Evolutionary conservation across 2,329 filamentous ascomycete genomes (phyloP), one percentile per base, ranked within the genome.

Genomic region (Claviceps pazoutovae): DNA sequence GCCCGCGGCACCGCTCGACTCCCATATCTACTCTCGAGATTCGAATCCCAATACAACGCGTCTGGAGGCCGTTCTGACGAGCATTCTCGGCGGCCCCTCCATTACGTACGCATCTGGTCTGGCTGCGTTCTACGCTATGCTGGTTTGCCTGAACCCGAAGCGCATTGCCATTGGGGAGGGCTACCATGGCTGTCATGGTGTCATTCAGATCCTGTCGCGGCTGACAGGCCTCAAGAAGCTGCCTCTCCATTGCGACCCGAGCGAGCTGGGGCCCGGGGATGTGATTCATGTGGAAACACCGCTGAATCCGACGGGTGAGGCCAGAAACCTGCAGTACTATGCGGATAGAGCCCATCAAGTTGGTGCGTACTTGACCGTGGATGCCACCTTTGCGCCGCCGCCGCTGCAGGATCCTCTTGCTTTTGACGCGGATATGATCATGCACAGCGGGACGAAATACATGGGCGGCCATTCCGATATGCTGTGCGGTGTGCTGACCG

Each of bases 381-480:
- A 98, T 67, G 82, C 87, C 2, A 98, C 93, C 0, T 96, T 98
- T 68, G 93, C 82, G 3, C 93, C 93, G 42, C 93, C 93, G 36
- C 87, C 88, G 30, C 72, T 98, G 53, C 84, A 88, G 64, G 86
- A 96, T 61, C 90, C 93, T 0, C 93, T 97, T 61, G 63, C 66
- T 30, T 84, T 78, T 65, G 91, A 88, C 46, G 88, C 85, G 30
- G 91, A 97, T 67, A 68, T 90, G 1, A 79, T 95, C 37, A 86
- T 97, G 87, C 93, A 98, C 69, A 85, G 79, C 49, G 93, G 89
- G 3, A 95, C 90, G 17, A 98, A 97, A 74, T 98, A 97, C 68
- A 80, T 98, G 58, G 93, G 93, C 19, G 93, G 93, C 0, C 93
- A 98, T 70, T 91, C 84, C 57, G 93, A 98, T 68, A 76, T 97